Evolutionary conservation across 176 grass and related monocot genomes (phyloP), one percentile per base, ranked within the genome.

Genomic region (Oryza brachyantha): DNA sequence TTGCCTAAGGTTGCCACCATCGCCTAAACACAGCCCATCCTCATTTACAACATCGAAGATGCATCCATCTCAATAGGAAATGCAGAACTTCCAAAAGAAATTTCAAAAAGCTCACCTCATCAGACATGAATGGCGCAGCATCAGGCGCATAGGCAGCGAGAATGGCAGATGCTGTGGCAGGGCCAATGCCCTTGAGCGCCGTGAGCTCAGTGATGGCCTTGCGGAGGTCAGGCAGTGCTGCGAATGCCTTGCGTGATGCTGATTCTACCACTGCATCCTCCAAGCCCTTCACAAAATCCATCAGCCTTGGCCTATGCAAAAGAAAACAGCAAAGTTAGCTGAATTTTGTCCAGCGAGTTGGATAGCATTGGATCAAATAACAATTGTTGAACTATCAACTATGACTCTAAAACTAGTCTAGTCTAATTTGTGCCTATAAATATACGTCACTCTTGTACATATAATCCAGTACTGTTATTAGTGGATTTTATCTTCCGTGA

Each of bases 91-190:
- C 14, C 21, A 84, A 66, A 60, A 19, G 25, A 57, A 58, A 86
- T 17, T 43, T 3, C 45, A 29, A 59, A 26, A 66, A 85, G n/a
- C 54, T 64, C 68, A 97, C 95, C 92, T 94, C 92, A 34, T 97
- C 95, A 0, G 91, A 94, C 91, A 97, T 97, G 77, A 97, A 94
- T 8, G 95, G 87, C 0, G 85, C 87, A 10, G 85, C 83, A 68
- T 94, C 83, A 13, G 89, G 91, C 22, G 89, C 87, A 73, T 88
- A 97, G 28, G 83, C 83, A 3, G 95, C 95, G 3, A 97, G 87
- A 61, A 97, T 63, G 29, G 83, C 87, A n/a, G 95, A 97, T 8
- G 91, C 94, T 9, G 89, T 97, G 58, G 87, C 87, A 0, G 94
- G 94, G 54, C 91, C 94, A 60, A 94, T 80, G 5, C 91, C 89